Conservation (phyloP, 2,329 filamentous ascomycete genomes). For the Ambrosiella cleistominuta region DNA sequence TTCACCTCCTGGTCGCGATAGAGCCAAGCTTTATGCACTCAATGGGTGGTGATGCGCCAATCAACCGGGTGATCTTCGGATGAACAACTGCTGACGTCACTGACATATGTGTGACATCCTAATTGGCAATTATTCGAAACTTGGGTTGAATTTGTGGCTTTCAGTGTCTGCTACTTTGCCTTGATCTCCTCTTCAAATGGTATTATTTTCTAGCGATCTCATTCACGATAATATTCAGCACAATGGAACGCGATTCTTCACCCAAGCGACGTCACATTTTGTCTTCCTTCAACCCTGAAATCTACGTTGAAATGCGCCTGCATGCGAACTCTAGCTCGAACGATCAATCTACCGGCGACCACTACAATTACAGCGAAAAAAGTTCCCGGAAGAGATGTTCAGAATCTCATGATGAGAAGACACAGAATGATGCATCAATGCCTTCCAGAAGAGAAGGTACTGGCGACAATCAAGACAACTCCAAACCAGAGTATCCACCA, state of each 20-base stretch:
- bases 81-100: background rate
- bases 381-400: background rate
- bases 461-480: background rate
- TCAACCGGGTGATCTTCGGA: background rate
- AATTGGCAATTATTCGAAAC: too few relatives aligned
- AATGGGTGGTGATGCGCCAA: background rate
- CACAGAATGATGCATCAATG: too few relatives aligned
- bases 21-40: background rate
- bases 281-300: constrained; percentile 28
- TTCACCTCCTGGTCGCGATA: background rate
- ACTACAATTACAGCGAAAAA: background rate
- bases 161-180: too few relatives aligned
- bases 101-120: background rate
- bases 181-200: too few relatives aligned
- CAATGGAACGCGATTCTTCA: constrained; percentile 16
- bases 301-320: constrained; percentile 4
- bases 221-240: background rate
- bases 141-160: too few relatives aligned
- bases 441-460: background rate
- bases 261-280: constrained; percentile 30
- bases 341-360: background rate
- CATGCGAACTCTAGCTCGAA: background rate
- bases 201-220: too few relatives aligned
- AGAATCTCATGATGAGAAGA: background rate
- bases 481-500: background rate